Evolutionary conservation across 148 eudicot genomes (phyloP).

Genomic region (Fagopyrum tataricum): DNA sequence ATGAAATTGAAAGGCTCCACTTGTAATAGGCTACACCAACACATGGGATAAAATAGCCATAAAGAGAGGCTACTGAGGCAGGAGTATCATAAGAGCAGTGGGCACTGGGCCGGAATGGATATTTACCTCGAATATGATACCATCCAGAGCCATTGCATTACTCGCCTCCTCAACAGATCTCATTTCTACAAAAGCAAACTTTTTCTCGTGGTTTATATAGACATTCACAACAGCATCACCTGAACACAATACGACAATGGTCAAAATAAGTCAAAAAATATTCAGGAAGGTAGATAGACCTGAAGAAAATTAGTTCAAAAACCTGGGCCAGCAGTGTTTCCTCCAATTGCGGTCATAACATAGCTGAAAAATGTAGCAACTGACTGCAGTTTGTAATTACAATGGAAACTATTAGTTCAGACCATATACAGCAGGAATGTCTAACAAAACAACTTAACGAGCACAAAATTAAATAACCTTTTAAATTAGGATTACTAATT

Average conservation of each 20-base stretch:
- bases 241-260: constrained; percentile 15
- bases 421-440: constrained; percentile 7
- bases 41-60: neutral
- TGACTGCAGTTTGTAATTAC: constrained; percentile 39
- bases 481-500: neutral
- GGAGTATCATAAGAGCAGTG: neutral
- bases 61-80: neutral
- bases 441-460: neutral
- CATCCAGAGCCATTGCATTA: constrained; percentile 80
- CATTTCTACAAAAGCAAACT: constrained; percentile 90
- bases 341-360: constrained; percentile 90
- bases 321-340: constrained; percentile 99
- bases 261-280: neutral
- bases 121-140: constrained; percentile 60
- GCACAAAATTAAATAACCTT: neutral
- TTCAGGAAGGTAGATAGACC: neutral
- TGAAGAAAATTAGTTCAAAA: neutral
- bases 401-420: neutral
- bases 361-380: constrained; percentile 90
- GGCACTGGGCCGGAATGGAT: neutral
- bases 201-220: constrained; percentile 84
- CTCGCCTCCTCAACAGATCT: constrained; percentile 88
- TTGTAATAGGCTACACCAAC: neutral
- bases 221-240: constrained; percentile 97
- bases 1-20: neutral